Evolutionary conservation across 2,329 filamentous ascomycete genomes (phyloP).

Genomic region (Ophiostoma angusticollis): DNA sequence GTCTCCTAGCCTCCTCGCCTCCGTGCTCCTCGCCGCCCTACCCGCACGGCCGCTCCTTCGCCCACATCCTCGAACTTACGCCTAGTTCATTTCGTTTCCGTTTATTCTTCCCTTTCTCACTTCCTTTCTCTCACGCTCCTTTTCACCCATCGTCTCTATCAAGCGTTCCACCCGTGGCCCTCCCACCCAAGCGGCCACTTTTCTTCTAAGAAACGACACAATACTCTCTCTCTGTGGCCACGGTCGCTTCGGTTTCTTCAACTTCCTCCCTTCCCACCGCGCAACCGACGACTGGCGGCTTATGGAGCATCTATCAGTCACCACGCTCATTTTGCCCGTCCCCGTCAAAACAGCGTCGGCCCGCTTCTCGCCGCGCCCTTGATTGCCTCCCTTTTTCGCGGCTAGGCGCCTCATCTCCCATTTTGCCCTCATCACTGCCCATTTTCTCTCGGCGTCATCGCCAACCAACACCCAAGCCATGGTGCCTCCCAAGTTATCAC

Average conservation of each 20-base stretch:
- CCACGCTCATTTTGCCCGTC: not conserved
- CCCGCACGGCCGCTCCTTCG: no score
- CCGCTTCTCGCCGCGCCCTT: conserved; percentile 1
- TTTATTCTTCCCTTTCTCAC: not conserved
- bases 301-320: no score
- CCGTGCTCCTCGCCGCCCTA: not conserved
- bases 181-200: no score
- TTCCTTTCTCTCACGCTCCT: not conserved
- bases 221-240: no score
- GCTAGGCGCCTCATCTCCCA: not conserved
- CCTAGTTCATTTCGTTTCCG: no score
- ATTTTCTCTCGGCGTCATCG: conserved; percentile 2
- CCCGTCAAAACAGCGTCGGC: conserved; percentile 5
- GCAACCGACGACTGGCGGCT: no score
- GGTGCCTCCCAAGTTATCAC: conserved; percentile 12
- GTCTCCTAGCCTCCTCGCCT: not conserved
- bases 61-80: no score
- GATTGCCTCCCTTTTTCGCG: not conserved
- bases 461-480: conserved; percentile 5
- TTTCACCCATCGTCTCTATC: no score
- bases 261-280: no score
- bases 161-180: no score
- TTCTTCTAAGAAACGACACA: no score
- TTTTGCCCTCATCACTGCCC: not conserved
- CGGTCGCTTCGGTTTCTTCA: no score